These are phyloP conservation scores for Blastobotrys elegans DNA, from an alignment of 1,139 yeast species.

Conservation along the genomic window DNA sequence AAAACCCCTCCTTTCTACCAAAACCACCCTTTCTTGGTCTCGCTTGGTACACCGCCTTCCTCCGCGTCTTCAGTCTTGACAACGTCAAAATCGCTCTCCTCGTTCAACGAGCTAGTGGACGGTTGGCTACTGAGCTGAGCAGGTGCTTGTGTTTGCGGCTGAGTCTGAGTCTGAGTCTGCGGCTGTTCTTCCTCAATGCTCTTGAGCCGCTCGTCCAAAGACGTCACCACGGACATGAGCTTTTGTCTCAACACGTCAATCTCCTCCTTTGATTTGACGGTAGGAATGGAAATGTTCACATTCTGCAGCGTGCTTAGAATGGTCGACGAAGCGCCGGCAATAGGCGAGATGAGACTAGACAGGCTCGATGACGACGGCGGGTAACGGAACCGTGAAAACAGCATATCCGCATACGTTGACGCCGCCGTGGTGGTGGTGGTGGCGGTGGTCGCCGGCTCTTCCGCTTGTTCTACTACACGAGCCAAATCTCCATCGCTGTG, in stretches of 20 bases:
- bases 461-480: too few relatives aligned
- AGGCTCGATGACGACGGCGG: conserved; percentile 15
- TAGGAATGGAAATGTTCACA: background rate
- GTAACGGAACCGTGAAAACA: conserved; percentile 29
- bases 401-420: conserved; percentile 20
- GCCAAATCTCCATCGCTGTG: conserved; percentile 5
- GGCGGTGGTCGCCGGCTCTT: conserved; percentile 1
- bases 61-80: conserved; percentile 24
- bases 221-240: conserved; percentile 18
- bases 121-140: background rate
- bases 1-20: conserved; percentile 15
- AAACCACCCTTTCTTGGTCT: conserved; percentile 22
- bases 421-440: conserved; percentile 9
- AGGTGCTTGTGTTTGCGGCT: background rate
- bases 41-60: conserved; percentile 1
- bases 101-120: background rate
- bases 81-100: conserved; percentile 25
- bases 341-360: conserved; percentile 8
- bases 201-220: conserved; percentile 22
- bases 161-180: background rate
- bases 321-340: conserved; percentile 11
- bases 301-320: conserved; percentile 9
- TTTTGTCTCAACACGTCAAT: conserved; percentile 20
- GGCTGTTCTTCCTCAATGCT: conserved; percentile 18
- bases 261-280: conserved; percentile 18